Percentiles rank a stretch among this genome's conserved stretches.
These are phyloP conservation scores for Plantago elongata DNA, from an alignment of 257 asterid species.

Conservation along the genomic window DNA sequence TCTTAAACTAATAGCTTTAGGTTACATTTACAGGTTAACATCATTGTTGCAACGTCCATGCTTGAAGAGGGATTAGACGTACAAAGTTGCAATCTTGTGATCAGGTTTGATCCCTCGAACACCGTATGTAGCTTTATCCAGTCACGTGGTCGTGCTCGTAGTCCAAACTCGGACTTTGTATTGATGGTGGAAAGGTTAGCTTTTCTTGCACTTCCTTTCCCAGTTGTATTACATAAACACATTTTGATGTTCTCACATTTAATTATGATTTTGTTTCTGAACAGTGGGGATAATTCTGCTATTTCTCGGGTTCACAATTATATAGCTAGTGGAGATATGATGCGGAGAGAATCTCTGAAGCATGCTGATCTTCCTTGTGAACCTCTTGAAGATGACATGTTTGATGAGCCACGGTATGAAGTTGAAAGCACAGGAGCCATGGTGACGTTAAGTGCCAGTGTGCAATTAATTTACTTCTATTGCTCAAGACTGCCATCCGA, in stretches of 20 bases:
- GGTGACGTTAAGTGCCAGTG: conserved; percentile 62
- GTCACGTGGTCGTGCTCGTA: conserved; percentile 96
- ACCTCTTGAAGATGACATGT: conserved; percentile 36
- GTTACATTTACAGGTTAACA: conserved; percentile 54
- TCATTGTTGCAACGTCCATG: conserved; percentile 77
- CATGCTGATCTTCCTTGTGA: conserved; percentile 64
- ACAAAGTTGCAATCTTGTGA: conserved; percentile 90
- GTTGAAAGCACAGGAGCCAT: conserved; percentile 63
- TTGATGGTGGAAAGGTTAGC: conserved; percentile 64
- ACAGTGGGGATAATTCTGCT: conserved; percentile 46
- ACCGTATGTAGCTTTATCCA: conserved; percentile 89
- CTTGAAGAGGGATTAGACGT: conserved; percentile 96
- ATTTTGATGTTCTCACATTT: not conserved
- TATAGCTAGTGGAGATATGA: conserved; percentile 53
- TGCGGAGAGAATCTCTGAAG: conserved; percentile 61
- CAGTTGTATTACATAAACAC: no score
- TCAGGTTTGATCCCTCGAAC: conserved; percentile 75
- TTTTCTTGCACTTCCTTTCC: not conserved
- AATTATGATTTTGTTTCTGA: conserved; percentile 6
- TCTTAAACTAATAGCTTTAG: not conserved
- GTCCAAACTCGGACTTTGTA: conserved; percentile 76
- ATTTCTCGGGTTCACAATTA: conserved; percentile 40
- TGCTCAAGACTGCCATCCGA: conserved; percentile 86
- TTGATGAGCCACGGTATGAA: conserved; percentile 42
- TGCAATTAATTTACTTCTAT: conserved; percentile 53